phyloP scores from a whole-genome alignment of 2,329 filamentous ascomycete species.

The Trichoderma atroviride region DNA sequence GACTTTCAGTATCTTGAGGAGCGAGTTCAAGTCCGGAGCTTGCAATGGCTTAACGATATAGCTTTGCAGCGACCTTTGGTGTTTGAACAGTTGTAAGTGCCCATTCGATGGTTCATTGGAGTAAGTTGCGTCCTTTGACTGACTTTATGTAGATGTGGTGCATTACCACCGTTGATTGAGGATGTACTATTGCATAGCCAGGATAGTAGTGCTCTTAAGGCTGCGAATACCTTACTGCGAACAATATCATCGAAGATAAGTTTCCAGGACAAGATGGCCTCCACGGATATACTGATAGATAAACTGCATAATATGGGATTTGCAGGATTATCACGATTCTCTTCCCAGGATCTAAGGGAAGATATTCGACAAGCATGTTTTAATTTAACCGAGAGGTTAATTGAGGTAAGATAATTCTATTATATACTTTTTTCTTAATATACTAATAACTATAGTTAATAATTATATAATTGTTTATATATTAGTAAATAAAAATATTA shows the following conservation, averaged over 20 bases:
- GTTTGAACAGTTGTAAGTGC: constrained; percentile 59
- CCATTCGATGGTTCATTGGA: no score
- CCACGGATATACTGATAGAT: constrained; percentile 52
- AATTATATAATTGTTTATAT: background rate
- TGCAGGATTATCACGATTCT: constrained; percentile 62
- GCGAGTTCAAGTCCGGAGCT: constrained; percentile 59
- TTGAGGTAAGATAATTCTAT: constrained; percentile 52
- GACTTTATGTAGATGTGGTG: constrained; percentile 50
- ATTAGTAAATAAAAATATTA: no score
- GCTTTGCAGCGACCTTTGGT: constrained; percentile 58
- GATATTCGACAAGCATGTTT: constrained; percentile 57
- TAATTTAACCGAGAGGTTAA: constrained; percentile 60
- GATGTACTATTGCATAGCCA: constrained; percentile 66
- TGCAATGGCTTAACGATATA: constrained; percentile 63
- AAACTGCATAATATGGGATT: constrained; percentile 64
- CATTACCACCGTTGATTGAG: constrained; percentile 61
- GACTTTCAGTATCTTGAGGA: constrained; percentile 69
- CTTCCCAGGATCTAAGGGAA: constrained; percentile 53
- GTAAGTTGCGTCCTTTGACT: constrained; percentile 15
- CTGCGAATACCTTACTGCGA: constrained; percentile 62
- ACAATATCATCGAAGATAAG: constrained; percentile 58
- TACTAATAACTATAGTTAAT: background rate
- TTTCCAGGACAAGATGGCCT: constrained; percentile 53
- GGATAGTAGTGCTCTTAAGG: constrained; percentile 60
- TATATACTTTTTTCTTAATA: background rate